These are phyloP conservation scores for Russula ochroleuca DNA, from an alignment of 768 basidiomycete genomes.

Conservation along the genomic window DNA sequence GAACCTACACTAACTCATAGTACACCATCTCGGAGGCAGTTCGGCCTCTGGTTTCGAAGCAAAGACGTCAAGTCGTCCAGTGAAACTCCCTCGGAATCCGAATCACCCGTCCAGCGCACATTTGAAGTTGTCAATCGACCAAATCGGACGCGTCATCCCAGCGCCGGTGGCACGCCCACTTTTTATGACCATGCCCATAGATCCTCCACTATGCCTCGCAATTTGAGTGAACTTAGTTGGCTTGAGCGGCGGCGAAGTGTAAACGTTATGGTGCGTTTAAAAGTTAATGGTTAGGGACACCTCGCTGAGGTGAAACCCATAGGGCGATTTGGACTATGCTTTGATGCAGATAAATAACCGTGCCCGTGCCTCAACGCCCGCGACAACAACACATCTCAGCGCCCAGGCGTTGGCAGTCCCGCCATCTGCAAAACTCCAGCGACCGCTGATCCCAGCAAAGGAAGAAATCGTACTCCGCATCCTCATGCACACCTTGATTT, in stretches of 20 bases:
- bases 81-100: conserved; percentile 36
- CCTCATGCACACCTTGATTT: conserved; percentile 52
- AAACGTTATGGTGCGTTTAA: conserved; percentile 56
- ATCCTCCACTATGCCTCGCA: conserved; percentile 44
- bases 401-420: conserved; percentile 36
- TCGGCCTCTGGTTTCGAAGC: conserved; percentile 39
- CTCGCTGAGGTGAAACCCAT: conserved; percentile 13
- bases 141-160: conserved; percentile 51
- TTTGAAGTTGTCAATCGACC: conserved; percentile 51
- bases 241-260: conserved; percentile 67
- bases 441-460: conserved; percentile 38
- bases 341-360: conserved; percentile 54
- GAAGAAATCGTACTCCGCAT: conserved; percentile 44
- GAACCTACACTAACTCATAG: conserved; percentile 33
- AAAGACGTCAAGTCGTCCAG: conserved; percentile 38
- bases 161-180: conserved; percentile 41
- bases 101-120: conserved; percentile 34
- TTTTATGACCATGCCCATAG: conserved; percentile 40
- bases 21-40: conserved; percentile 34
- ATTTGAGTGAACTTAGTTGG: conserved; percentile 75
- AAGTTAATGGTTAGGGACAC: conserved; percentile 7
- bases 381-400: conserved; percentile 48
- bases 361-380: conserved; percentile 45
- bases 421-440: conserved; percentile 28
- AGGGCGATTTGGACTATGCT: conserved; percentile 74